Base-by-base conservation (phyloP, 2,329 filamentous ascomycete species). In the Drechslera avenae region DNA sequence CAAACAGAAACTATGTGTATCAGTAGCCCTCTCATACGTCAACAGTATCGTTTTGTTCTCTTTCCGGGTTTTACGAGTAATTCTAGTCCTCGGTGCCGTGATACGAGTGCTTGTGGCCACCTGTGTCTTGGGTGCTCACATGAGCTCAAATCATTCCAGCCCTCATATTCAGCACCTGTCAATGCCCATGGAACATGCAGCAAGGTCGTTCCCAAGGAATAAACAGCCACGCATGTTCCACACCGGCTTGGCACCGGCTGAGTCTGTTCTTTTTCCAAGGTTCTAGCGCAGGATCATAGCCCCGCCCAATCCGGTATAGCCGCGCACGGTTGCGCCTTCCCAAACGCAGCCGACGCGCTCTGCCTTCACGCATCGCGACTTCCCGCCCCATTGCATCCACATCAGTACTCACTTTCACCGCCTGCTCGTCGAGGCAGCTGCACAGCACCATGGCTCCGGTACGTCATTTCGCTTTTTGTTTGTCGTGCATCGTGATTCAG, bases 361-460 rank as follows among this genome's bases (percentile, higher is more conserved):
- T 52, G 61, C 47, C 57, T 63, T 65, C 63, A 67, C 60, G 52
- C 69, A 63, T 56, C 61, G 66, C 64, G 59, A 67, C 66, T 64
- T 63, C 65, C 64, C 59, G 61, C 46, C 47, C 52, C 57, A 55
- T 49, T 50, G 54, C 59, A 58, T 54, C 56, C 54, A 54, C 59
- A 54, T 42, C 59, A 40, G 55, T 49, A 47, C 18, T 57, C 59
- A 47, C 56, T 54, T 52, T 54, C 56, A 57, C 52, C 47, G 52
- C 46, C 52, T 61, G 59, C 58, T 46, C 52, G 42, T 53, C 50
- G 51, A 60, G 54, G 59, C 39, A 59, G 50, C 35, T 39, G 45
- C 56, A 55, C 37, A 43, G 32, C 16, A 57, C 16, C 37, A 72
- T 72, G 69, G 68, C 69, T 63, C 64, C 68, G 57, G 69, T 72